Evolutionary conservation across 306 rosid species (phyloP).

Genomic region (Prunus mongolica): DNA sequence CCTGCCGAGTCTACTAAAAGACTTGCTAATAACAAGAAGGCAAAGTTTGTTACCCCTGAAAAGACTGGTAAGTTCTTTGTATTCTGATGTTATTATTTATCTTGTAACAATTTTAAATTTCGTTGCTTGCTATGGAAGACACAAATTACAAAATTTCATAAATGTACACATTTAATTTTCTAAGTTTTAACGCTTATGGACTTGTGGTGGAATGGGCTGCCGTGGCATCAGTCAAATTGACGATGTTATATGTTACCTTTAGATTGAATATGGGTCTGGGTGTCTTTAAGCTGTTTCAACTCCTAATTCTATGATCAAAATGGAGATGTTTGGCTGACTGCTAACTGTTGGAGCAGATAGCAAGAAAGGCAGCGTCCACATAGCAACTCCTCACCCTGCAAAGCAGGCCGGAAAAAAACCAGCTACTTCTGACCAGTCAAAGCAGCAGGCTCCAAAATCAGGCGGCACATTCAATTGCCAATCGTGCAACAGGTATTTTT

Average conservation of each 20-base stretch:
- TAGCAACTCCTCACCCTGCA: conserved; percentile 65
- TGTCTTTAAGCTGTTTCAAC: not conserved
- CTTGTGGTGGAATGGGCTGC: not conserved
- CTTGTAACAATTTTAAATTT: not conserved
- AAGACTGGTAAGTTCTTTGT: conserved; percentile 45
- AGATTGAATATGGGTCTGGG: not conserved
- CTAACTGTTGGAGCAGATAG: conserved; percentile 28
- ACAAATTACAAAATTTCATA: not conserved
- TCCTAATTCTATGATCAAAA: not conserved
- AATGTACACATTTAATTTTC: not conserved
- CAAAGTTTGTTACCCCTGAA: conserved; percentile 61
- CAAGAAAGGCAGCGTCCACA: conserved; percentile 39
- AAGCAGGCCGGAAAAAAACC: conserved; percentile 47
- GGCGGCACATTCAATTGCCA: conserved; percentile 43
- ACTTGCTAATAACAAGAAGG: conserved; percentile 45
- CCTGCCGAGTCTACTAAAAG: conserved; percentile 38
- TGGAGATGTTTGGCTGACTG: not conserved
- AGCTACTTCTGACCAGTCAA: conserved; percentile 24
- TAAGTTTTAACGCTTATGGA: too few relatives aligned
- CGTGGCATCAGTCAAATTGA: not conserved
- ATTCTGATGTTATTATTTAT: not conserved
- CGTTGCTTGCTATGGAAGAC: not conserved
- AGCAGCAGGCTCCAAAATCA: conserved; percentile 47
- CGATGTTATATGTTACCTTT: not conserved
- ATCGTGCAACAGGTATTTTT: conserved; percentile 50